Percentiles rank a stretch among this genome's conserved stretches.
Evolutionary conservation across 352 stramenopile species (phyloP).

Genomic region (Pythium phragmitis): DNA sequence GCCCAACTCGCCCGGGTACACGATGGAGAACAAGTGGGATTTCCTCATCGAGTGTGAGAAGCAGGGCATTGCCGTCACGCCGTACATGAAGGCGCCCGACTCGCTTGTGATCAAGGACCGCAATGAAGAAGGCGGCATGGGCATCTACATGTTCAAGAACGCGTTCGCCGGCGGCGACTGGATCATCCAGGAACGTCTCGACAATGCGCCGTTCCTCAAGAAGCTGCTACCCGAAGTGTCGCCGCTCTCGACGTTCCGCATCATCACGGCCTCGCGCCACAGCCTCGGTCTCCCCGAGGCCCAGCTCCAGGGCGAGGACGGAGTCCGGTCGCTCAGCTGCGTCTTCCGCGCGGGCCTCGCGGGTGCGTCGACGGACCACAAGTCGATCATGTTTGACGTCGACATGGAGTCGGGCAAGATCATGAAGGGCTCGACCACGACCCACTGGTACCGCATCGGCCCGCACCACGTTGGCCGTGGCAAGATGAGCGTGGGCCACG

Average conservation of each 20-base stretch:
- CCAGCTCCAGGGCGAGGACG: slow-evolving; percentile 50
- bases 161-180: slow-evolving; percentile 90
- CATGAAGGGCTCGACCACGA: slow-evolving; percentile 94
- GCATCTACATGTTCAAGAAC: slow-evolving; percentile 98
- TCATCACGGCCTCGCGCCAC: slow-evolving; percentile 94
- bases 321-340: slow-evolving; percentile 78
- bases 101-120: slow-evolving; percentile 97
- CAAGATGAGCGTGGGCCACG: slow-evolving; percentile 82
- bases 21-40: slow-evolving; percentile 99
- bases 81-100: slow-evolving; percentile 89
- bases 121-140: slow-evolving; percentile 97
- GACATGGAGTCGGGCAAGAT: slow-evolving; percentile 94
- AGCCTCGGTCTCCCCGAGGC: slow-evolving; percentile 47
- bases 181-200: slow-evolving; percentile 97
- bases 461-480: slow-evolving; percentile 65
- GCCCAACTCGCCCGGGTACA: slow-evolving; percentile 89
- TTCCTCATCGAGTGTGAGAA: slow-evolving; percentile 94
- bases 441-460: slow-evolving; percentile 94
- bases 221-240: slow-evolving; percentile 91
- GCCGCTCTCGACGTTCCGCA: slow-evolving; percentile 97
- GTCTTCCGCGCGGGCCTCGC: slow-evolving; percentile 71
- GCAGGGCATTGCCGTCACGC: slow-evolving; percentile 91
- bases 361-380: slow-evolving; percentile 94
- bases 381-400: slow-evolving; percentile 98
- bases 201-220: slow-evolving; percentile 92